Evolutionary conservation across 179 eudicot genomes (phyloP).

Genomic region (Sideroxylon spinosum): DNA sequence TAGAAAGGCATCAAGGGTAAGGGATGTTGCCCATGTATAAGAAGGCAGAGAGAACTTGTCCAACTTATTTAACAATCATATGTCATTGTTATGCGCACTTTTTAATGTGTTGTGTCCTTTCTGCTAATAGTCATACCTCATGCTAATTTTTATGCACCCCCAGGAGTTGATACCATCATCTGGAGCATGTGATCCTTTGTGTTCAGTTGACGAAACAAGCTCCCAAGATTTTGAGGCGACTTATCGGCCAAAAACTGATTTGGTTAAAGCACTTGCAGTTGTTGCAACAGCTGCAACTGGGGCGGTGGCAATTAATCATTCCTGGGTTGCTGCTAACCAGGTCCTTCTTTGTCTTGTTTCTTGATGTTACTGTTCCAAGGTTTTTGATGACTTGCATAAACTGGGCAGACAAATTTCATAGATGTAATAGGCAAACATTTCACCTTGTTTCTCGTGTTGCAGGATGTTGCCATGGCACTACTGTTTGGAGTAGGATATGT

Average conservation of each 20-base stretch:
- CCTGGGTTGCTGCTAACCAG: slow-evolving; percentile 98
- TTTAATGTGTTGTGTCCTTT: not conserved
- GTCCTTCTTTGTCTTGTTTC: slow-evolving; percentile 31
- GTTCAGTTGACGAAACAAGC: slow-evolving; percentile 82
- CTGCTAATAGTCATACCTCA: slow-evolving; percentile 1
- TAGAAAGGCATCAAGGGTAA: too few relatives aligned
- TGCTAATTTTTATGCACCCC: slow-evolving; percentile 5
- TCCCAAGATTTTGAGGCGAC: slow-evolving; percentile 55
- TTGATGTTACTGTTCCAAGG: not conserved
- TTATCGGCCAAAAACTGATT: slow-evolving; percentile 77
- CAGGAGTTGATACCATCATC: slow-evolving; percentile 52
- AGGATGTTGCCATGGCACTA: slow-evolving; percentile 94
- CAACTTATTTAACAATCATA: not conserved
- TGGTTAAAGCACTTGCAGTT: slow-evolving; percentile 75
- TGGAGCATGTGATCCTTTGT: slow-evolving; percentile 84
- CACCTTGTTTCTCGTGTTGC: slow-evolving; percentile 26
- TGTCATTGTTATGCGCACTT: not conserved
- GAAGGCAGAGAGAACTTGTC: not conserved
- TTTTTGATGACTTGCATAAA: not conserved
- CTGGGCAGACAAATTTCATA: not conserved
- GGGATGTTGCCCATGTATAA: too few relatives aligned
- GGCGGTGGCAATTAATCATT: slow-evolving; percentile 73
- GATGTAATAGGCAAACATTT: slow-evolving; percentile 3
- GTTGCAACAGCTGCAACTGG: slow-evolving; percentile 75
- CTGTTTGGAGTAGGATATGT: slow-evolving; percentile 85